phyloP scores from a whole-genome alignment of 116 monocot genomes.

The Zostera marina region DNA sequence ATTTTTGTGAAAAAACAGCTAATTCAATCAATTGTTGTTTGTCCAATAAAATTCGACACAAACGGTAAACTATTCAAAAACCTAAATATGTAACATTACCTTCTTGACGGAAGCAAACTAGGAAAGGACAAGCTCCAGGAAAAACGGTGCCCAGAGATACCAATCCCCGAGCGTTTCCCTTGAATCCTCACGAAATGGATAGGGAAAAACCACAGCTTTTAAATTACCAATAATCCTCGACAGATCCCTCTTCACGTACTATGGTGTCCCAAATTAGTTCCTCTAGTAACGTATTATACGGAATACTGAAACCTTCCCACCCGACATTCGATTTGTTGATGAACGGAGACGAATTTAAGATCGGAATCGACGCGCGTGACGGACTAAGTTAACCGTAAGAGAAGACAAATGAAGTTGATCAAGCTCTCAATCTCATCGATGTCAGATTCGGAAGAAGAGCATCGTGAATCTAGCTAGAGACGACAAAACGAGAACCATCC shows the following conservation, averaged over 20 bases:
- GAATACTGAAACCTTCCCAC: constrained; percentile 47
- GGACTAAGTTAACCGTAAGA: constrained; percentile 36
- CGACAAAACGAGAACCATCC: not conserved
- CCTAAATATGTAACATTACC: constrained; percentile 38
- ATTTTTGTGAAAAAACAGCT: no score
- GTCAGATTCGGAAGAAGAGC: constrained; percentile 68
- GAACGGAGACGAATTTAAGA: constrained; percentile 23
- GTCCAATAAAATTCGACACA: no score
- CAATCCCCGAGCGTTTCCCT: constrained; percentile 89
- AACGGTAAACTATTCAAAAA: no score
- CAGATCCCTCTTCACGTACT: constrained; percentile 83
- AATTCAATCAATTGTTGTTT: no score
- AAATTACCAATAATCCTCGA: constrained; percentile 72
- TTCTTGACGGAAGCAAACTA: constrained; percentile 82
- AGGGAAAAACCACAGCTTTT: constrained; percentile 88
- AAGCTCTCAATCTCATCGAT: constrained; percentile 87
- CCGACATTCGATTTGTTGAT: constrained; percentile 22
- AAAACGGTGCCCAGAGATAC: constrained; percentile 98
- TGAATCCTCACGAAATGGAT: constrained; percentile 74
- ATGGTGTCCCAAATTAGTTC: constrained; percentile 93
- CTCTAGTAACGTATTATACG: constrained; percentile 62
- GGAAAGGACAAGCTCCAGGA: constrained; percentile 65
- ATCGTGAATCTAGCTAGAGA: constrained; percentile 7
- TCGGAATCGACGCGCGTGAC: constrained; percentile 36
- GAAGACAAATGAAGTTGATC: constrained; percentile 43